A percentile compares a stretch with the other conserved stretches of the same genome.
These are phyloP conservation scores for Cyclocybe cylindracea DNA, from an alignment of 768 basidiomycete genomes.

Conservation along the genomic window DNA sequence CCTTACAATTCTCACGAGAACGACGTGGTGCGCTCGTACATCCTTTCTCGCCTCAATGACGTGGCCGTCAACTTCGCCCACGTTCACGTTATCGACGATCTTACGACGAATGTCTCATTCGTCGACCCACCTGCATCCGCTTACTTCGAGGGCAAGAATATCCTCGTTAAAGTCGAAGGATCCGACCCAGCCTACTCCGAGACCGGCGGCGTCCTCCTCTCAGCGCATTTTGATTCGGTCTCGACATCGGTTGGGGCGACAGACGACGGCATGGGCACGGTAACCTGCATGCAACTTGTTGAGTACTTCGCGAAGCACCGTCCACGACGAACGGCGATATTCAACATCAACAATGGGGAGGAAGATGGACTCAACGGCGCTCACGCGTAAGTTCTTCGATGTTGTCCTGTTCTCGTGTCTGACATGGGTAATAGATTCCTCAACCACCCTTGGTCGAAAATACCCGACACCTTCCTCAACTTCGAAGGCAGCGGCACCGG, in stretches of 20 bases:
- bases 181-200: neutral
- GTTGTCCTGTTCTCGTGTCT: neutral
- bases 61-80: conserved; percentile 7
- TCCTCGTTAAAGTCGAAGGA: conserved; percentile 63
- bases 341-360: conserved; percentile 81
- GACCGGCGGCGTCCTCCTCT: conserved; percentile 19
- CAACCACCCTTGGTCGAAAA: conserved; percentile 66
- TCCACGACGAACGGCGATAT: conserved; percentile 60
- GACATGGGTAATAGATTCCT: conserved; percentile 45
- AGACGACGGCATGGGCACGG: conserved; percentile 70
- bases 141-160: conserved; percentile 60
- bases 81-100: conserved; percentile 10
- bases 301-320: conserved; percentile 46
- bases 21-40: conserved; percentile 7
- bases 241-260: conserved; percentile 68
- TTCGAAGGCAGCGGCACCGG: conserved; percentile 74
- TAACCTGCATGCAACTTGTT: conserved; percentile 57
- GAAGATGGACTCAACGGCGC: conserved; percentile 72
- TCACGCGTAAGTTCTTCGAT: conserved; percentile 37
- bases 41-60: conserved; percentile 14
- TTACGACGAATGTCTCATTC: conserved; percentile 47
- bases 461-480: conserved; percentile 66
- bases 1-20: conserved; percentile 17
- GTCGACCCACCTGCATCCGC: conserved; percentile 15
- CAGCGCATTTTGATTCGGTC: conserved; percentile 77